Percentiles rank a stretch among this genome's conserved stretches.
Evolutionary conservation across 306 rosid genomes (phyloP).

Genomic region (Prunus persica): Prunus_persica_NCBIv2 NC_034009.1:44234501-44235000

Average conservation of each 20-base stretch:
- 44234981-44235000: background rate
- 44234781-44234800: background rate
- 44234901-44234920: background rate
- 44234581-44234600: background rate
- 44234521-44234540: slow-evolving; percentile 14
- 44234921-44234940: background rate
- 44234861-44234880: background rate
- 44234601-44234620: background rate
- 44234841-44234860: background rate
- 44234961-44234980: background rate
- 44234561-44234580: too few relatives aligned
- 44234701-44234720: background rate
- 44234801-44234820: background rate
- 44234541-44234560: background rate
- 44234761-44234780: background rate
- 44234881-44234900: background rate
- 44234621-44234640: background rate
- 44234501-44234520: slow-evolving; percentile 60
- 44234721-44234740: background rate
- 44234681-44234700: background rate
- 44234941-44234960: background rate
- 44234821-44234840: background rate
- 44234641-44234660: background rate
- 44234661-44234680: background rate
- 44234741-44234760: background rate